These are phyloP conservation scores for Cicer arietinum DNA, from an alignment of 306 rosid species.

Conservation along the genomic window DNA sequence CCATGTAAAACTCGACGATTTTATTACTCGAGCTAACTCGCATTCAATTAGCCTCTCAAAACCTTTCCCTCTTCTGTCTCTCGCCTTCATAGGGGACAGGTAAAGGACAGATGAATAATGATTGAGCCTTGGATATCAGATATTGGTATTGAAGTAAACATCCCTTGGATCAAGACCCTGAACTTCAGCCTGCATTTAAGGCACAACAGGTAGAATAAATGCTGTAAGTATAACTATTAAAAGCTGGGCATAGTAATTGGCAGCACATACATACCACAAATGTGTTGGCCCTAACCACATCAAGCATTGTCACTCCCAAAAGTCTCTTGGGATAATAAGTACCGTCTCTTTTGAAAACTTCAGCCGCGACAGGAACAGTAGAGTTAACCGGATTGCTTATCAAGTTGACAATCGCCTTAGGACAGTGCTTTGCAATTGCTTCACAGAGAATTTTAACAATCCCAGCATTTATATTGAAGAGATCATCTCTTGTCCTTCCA, in stretches of 20 bases:
- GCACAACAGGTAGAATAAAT: background rate
- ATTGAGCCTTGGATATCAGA: slow-evolving; percentile 25
- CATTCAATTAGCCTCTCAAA: slow-evolving; percentile 33
- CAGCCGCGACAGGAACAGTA: slow-evolving; percentile 94
- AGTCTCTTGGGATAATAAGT: slow-evolving; percentile 87
- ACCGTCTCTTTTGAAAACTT: slow-evolving; percentile 87
- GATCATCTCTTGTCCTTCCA: slow-evolving; percentile 98
- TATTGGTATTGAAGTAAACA: slow-evolving; percentile 36
- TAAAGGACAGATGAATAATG: slow-evolving; percentile 25
- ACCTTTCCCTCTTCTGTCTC: slow-evolving; percentile 14
- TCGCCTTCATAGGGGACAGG: slow-evolving; percentile 31
- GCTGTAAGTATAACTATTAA: slow-evolving; percentile 12
- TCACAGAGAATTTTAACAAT: slow-evolving; percentile 83
- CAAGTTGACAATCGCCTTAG: slow-evolving; percentile 80
- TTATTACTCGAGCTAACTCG: background rate
- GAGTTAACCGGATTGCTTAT: slow-evolving; percentile 98
- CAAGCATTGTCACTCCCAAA: slow-evolving; percentile 90
- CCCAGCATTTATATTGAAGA: slow-evolving; percentile 93
- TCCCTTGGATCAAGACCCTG: slow-evolving; percentile 88
- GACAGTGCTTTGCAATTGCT: slow-evolving; percentile 79
- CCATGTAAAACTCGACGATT: slow-evolving; percentile 4
- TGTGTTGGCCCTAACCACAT: slow-evolving; percentile 94
- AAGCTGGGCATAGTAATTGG: slow-evolving; percentile 17
- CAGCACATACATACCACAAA: slow-evolving; percentile 71
- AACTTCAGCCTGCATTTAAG: slow-evolving; percentile 76